Evolutionary conservation across 768 basidiomycete species (phyloP).

Genomic region (Royoungia palumana): DNA sequence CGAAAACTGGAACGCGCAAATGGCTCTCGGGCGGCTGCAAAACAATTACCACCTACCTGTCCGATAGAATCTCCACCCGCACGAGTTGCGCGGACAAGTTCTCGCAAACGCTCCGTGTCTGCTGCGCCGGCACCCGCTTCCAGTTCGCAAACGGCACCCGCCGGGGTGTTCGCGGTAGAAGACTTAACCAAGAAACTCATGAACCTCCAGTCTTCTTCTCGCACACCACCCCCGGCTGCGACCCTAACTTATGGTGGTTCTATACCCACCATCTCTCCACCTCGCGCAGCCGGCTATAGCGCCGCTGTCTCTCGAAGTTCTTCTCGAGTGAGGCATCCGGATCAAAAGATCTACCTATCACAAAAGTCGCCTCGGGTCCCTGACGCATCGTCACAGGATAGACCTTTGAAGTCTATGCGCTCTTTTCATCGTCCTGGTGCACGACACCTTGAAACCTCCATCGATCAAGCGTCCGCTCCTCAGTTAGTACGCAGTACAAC

Average conservation of each 20-base stretch:
- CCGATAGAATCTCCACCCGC: conserved; percentile 13
- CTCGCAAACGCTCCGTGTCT: conserved; percentile 34
- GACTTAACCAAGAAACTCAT: conserved; percentile 59
- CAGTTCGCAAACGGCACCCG: conserved; percentile 33
- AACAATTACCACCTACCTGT: conserved; percentile 14
- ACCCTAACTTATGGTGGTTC: conserved; percentile 11
- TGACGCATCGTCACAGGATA: conserved; percentile 19
- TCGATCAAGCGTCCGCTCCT: conserved; percentile 27
- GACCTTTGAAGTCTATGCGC: conserved; percentile 45
- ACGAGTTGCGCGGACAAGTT: conserved; percentile 38
- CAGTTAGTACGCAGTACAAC: conserved; percentile 39
- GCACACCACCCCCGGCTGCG: conserved; percentile 10
- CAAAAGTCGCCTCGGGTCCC: conserved; percentile 21
- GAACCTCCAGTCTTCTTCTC: conserved; percentile 40
- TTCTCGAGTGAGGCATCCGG: conserved; percentile 17
- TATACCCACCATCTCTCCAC: conserved; percentile 5
- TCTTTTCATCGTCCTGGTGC: conserved; percentile 58
- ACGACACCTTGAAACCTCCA: conserved; percentile 34
- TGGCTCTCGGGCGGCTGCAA: conserved; percentile 19
- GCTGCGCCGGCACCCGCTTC: conserved; percentile 19
- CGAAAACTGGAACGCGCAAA: conserved; percentile 48
- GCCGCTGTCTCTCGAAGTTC: conserved; percentile 20
- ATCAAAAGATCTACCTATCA: conserved; percentile 14
- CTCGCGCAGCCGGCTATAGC: conserved; percentile 8
- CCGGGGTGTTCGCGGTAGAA: conserved; percentile 47